Evolutionary conservation across 805 yeast species (phyloP).

Genomic region (Starmerella apis): DNA sequence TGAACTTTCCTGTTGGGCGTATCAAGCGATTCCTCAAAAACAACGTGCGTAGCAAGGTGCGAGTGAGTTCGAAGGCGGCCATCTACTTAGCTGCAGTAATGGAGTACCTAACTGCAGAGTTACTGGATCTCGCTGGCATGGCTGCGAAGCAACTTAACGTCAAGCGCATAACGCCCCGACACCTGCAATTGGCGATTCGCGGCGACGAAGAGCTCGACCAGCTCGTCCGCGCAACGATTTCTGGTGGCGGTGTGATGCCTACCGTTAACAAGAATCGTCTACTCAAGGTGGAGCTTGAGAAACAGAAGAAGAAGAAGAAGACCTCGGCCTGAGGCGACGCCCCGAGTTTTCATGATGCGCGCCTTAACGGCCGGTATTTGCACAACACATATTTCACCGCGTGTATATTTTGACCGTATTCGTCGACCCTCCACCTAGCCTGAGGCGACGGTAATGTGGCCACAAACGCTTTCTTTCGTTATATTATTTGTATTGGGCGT

Average conservation of each 20-base stretch:
- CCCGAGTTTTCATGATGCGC: neutral
- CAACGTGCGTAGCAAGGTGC: constrained; percentile 74
- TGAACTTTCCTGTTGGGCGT: constrained; percentile 99
- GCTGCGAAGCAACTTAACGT: constrained; percentile 99
- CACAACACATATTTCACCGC: too few relatives aligned
- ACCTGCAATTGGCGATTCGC: constrained; percentile 95
- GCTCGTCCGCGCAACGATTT: constrained; percentile 85
- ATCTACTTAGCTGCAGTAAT: constrained; percentile 90
- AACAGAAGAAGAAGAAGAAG: constrained; percentile 33
- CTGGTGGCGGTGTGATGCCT: constrained; percentile 99
- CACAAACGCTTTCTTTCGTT: neutral
- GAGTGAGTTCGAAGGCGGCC: constrained; percentile 99
- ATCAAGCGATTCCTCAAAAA: constrained; percentile 91
- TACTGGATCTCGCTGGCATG: constrained; percentile 95
- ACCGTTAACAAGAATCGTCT: constrained; percentile 89
- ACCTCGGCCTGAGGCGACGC: neutral
- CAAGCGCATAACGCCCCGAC: constrained; percentile 98
- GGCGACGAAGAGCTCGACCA: constrained; percentile 98
- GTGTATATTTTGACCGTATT: too few relatives aligned
- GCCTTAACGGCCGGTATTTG: too few relatives aligned
- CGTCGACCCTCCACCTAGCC: too few relatives aligned
- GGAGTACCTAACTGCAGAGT: constrained; percentile 96
- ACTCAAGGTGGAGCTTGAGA: constrained; percentile 43
- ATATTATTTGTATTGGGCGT: neutral
- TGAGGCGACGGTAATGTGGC: too few relatives aligned